Evolutionary conservation across 129 eudicot species (phyloP), one percentile per base, ranked within the genome.

Genomic region (Glebionis coronaria): DNA sequence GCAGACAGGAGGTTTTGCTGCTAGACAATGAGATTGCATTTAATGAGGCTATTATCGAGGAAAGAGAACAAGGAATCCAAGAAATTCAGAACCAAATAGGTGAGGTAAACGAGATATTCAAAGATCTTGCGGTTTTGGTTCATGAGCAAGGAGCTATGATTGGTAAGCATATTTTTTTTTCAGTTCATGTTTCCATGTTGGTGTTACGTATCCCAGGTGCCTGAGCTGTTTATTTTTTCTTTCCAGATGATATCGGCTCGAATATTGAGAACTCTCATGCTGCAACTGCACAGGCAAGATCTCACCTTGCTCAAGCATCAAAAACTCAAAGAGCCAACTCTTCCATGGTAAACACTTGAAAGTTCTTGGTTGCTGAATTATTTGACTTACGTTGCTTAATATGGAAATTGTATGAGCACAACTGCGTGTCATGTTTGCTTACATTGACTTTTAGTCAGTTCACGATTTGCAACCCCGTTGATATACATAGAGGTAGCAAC

Each of bases 281-380:
- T 25, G 99, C 97, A 29, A 93, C 99, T 57, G 80, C 88, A 55
- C 97, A 93, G 54, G 99, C 86, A 57, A 89, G 78, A 79, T 45
- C 90, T 58, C 97, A 93, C 31, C 95, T 93, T 61, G 83, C 81
- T 31, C 81, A 89, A 78, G 99, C 99, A 61, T 75, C 97, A 35
- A 93, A 93, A 78, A 86, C 90, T 68, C 99, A 93, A 76, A 82
- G 79, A 71, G 83, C 97, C 75, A 93, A 93, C 74, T 88, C 99
- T 42, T 93, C 99, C 14, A 87, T 93, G 97, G 99, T 93, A 82
- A 54, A 20, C 1, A 20, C 19, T 44, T 18, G 16, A 13, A 35
- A 35, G 42, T 35, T 35, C 42, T 35, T 35, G 42, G 42, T 35
- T 35, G 42, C 10, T 35, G 42, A 35, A 35, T 35, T 29, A 35